Conservation (phyloP, 192 early-diverging fungal genomes). For the Chytriomyces sp. region DNA sequence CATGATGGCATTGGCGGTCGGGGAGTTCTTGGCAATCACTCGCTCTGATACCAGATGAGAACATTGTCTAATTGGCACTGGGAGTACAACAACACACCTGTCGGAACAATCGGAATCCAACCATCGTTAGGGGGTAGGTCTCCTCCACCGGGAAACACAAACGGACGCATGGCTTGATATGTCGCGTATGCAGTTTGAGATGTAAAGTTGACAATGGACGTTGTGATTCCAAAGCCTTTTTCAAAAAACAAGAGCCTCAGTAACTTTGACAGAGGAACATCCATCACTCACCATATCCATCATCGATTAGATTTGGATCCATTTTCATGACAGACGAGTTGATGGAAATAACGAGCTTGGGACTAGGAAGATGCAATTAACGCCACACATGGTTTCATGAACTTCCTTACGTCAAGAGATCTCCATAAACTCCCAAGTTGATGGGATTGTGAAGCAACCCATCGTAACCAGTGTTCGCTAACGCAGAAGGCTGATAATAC, state of each 20-base stretch:
- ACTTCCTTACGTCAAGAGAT: not conserved
- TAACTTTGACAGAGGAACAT: too few relatives aligned
- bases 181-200: not conserved
- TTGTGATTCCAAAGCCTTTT: conserved; percentile 9
- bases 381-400: not conserved
- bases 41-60: not conserved
- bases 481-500: conserved; percentile 7
- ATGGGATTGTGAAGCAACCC: conserved; percentile 16
- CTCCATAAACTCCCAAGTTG: conserved; percentile 10
- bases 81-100: not conserved
- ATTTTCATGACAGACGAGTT: conserved; percentile 9
- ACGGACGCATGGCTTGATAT: not conserved
- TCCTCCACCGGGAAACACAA: not conserved
- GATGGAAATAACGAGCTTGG: conserved; percentile 13
- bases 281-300: conserved; percentile 2
- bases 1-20: conserved; percentile 1
- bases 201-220: conserved; percentile 13
- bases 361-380: not conserved
- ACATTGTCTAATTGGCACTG: not conserved
- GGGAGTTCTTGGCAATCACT: not conserved
- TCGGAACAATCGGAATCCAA: conserved; percentile 19
- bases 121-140: conserved; percentile 8
- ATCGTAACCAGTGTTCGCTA: conserved; percentile 18
- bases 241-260: not conserved
- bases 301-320: not conserved